Evolutionary conservation across 805 yeast species (phyloP).

Genomic region (Candida manassasensis): DNA sequence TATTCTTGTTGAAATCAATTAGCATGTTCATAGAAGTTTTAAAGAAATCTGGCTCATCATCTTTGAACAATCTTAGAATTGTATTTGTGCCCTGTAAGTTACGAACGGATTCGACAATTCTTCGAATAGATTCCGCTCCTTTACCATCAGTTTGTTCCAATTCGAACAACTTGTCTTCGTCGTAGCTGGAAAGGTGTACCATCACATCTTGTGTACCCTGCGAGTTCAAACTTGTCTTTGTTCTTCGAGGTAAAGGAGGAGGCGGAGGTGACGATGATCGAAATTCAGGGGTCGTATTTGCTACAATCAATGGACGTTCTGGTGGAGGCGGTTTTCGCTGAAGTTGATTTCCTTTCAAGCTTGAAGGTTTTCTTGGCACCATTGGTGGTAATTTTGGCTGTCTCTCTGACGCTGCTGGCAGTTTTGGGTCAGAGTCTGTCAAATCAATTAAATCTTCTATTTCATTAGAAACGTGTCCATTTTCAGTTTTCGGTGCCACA

Average conservation of each 20-base stretch:
- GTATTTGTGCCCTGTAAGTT: slow-evolving; percentile 24
- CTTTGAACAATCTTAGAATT: slow-evolving; percentile 28
- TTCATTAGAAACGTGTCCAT: slow-evolving; percentile 9
- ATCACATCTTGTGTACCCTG: slow-evolving; percentile 6
- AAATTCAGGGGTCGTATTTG: slow-evolving; percentile 9
- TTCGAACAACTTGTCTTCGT: slow-evolving; percentile 12
- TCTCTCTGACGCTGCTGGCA: slow-evolving; percentile 2
- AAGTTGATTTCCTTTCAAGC: slow-evolving; percentile 30
- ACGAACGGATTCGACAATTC: slow-evolving; percentile 27
- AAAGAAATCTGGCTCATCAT: slow-evolving; percentile 32
- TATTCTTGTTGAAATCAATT: slow-evolving; percentile 2
- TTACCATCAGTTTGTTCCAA: slow-evolving; percentile 32
- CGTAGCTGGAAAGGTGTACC: neutral
- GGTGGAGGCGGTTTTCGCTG: slow-evolving; percentile 33
- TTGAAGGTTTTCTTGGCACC: slow-evolving; percentile 45
- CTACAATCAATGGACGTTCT: neutral
- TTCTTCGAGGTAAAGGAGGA: slow-evolving; percentile 28
- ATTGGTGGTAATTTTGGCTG: slow-evolving; percentile 33
- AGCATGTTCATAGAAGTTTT: slow-evolving; percentile 10
- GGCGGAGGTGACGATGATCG: slow-evolving; percentile 10
- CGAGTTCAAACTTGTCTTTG: slow-evolving; percentile 8
- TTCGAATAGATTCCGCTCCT: slow-evolving; percentile 36
- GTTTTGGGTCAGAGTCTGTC: slow-evolving; percentile 12
- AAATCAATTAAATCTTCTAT: slow-evolving; percentile 35
- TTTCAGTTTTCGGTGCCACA: slow-evolving; percentile 14